Conservation (phyloP, 495 filamentous ascomycete genomes). For the Podospora conica region DNA sequence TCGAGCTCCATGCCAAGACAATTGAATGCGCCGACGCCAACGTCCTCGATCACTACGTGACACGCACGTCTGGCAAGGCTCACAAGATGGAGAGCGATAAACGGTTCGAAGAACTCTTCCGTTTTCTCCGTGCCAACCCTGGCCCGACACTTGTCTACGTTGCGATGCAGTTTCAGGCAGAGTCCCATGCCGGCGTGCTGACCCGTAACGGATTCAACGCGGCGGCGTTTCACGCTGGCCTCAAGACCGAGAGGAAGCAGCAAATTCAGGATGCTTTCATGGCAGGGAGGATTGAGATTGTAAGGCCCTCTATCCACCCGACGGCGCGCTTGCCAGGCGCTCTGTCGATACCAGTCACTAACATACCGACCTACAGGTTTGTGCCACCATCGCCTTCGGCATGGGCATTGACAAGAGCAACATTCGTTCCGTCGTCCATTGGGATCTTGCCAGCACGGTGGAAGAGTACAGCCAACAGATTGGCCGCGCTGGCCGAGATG, state of each 20-base stretch:
- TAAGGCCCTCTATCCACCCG: neutral
- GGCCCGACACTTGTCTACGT: slow-evolving; percentile 55
- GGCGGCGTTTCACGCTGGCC: slow-evolving; percentile 48
- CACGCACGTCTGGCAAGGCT: neutral
- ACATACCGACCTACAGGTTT: slow-evolving; percentile 24
- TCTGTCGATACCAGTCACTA: too few species aligned
- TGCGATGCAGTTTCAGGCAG: slow-evolving; percentile 46
- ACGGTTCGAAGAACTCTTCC: slow-evolving; percentile 33
- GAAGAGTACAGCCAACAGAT: slow-evolving; percentile 58
- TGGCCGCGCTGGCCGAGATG: slow-evolving; percentile 53
- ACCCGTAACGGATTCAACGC: slow-evolving; percentile 32
- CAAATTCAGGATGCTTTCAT: slow-evolving; percentile 50
- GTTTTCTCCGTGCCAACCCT: slow-evolving; percentile 42
- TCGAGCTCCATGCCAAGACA: slow-evolving; percentile 44
- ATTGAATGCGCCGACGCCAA: slow-evolving; percentile 14
- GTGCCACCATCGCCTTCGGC: slow-evolving; percentile 56
- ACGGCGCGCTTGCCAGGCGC: neutral
- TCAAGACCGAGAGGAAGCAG: slow-evolving; percentile 36
- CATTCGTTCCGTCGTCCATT: slow-evolving; percentile 55
- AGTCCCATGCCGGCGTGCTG: slow-evolving; percentile 36
- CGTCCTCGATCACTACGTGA: neutral
- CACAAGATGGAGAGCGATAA: slow-evolving; percentile 31
- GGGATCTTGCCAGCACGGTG: slow-evolving; percentile 47
- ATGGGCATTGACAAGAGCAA: slow-evolving; percentile 56
- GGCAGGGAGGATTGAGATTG: slow-evolving; percentile 38